Base-by-base conservation (phyloP, 2,329 filamentous ascomycete genomes). In the Colletotrichum tabaci region DNA sequence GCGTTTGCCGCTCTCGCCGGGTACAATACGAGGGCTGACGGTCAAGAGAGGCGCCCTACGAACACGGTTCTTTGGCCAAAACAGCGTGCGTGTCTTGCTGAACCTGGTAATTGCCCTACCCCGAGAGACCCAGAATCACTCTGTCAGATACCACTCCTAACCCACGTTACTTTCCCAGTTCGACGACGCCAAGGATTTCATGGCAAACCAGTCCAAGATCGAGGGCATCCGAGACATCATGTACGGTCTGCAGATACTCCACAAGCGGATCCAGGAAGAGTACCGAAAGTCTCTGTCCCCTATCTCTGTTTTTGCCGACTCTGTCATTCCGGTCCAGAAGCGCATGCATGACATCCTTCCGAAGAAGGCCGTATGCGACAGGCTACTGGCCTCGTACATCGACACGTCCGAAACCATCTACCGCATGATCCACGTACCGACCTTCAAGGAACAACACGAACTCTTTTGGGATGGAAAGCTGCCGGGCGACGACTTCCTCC, bases 301-400 rank as follows among this genome's bases (percentile, higher is more conserved):
- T 0, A 88, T 89, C 55, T 82, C 86, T 3, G 87, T 89, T 42
- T 89, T 86, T 74, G 87, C 89, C 38, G 87, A 89, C 74, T 89
- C 87, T n/a, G 87, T 89, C 81, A 87, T 88, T 76, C 87, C 88
- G 0, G 83, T 89, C 2, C 84, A 85, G 67, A 88, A 88, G 77
- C 86, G 88, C 57, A 90, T 90, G 88, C 84, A 82, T 40, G 87
- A 89, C 68, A 87, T 89, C 16, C 75, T 89, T 21, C 88, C 88
- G 0, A 84, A 83, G 42, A 86, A 84, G 75, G 69, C 79, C 0
- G 83, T 87, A 10, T 90, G 88, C 77, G 87, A 89, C 74, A 82
- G 84, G 16, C 81, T 89, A 4, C 74, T 89, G 3, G 78, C 83
- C 9, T 79, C 84, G 2, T 89, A 89, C 74, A 80, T 89, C 63